phyloP scores from a whole-genome alignment of 257 asterid genomes.

The Galeopsis tetrahit region DNA sequence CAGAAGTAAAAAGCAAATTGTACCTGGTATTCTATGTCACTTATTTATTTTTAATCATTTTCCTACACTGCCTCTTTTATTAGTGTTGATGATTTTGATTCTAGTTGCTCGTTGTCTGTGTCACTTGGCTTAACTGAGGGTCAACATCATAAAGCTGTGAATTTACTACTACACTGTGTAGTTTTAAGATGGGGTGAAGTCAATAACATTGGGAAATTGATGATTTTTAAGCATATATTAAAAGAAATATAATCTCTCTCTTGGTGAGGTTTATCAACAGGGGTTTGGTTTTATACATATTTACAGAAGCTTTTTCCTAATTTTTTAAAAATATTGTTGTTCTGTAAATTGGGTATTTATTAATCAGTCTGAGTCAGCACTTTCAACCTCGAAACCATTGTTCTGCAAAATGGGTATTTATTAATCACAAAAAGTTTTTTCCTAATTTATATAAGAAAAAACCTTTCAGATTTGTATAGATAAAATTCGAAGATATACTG shows the following conservation, averaged over 20 bases:
- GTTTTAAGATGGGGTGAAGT: not conserved
- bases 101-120: not conserved
- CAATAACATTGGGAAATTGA: not conserved
- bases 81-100: not conserved
- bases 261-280: not conserved
- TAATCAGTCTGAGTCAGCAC: not conserved
- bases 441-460: not conserved
- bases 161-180: not conserved
- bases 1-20: slow-evolving; percentile 39
- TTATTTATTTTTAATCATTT: not conserved
- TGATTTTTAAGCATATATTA: not conserved
- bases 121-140: not conserved
- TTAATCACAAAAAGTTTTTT: not conserved
- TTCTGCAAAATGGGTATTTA: not conserved
- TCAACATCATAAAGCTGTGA: not conserved
- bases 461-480: not conserved
- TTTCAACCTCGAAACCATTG: not conserved
- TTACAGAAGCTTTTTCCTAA: not conserved
- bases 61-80: not conserved
- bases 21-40: slow-evolving; percentile 45
- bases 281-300: no score
- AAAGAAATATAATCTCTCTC: not conserved
- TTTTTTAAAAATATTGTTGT: no score
- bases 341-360: no score
- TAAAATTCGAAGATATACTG: not conserved